Conservation (phyloP, 129 eudicot genomes). For the Flaveria brownii region DNA sequence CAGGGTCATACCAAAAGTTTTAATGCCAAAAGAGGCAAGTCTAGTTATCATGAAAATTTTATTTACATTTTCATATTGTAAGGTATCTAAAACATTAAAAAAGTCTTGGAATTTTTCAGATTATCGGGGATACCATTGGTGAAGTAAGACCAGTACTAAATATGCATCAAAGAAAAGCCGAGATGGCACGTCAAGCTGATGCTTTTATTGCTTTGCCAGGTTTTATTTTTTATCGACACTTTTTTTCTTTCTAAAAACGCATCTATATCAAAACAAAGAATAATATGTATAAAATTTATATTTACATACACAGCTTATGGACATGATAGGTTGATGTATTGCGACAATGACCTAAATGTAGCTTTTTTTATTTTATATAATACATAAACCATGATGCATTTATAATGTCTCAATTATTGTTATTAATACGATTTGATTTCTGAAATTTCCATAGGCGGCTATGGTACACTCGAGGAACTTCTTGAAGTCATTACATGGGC, state of each 20-base stretch:
- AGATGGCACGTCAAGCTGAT: constrained; percentile 94
- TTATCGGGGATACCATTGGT: constrained; percentile 73
- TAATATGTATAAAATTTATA: too few species aligned
- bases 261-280: too few species aligned
- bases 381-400: not conserved
- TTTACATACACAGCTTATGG: not conserved
- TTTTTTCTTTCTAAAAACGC: not conserved
- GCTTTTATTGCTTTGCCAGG: constrained; percentile 95
- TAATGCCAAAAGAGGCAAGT: constrained; percentile 81
- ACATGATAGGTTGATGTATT: not conserved
- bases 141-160: constrained; percentile 75
- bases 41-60: not conserved
- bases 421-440: not conserved
- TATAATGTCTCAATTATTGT: not conserved
- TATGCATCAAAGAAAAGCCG: constrained; percentile 95
- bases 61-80: not conserved
- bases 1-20: constrained; percentile 83
- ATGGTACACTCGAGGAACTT: constrained; percentile 90
- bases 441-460: constrained; percentile 56
- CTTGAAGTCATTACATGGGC: constrained; percentile 98
- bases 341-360: not conserved
- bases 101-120: constrained; percentile 32
- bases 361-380: not conserved
- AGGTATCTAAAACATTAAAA: not conserved
- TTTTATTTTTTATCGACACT: constrained; percentile 7